Percentiles rank a stretch among this genome's conserved stretches.
Conservation (phyloP, 169 alveolate genomes). For the Perkinsus chesapeaki region DNA sequence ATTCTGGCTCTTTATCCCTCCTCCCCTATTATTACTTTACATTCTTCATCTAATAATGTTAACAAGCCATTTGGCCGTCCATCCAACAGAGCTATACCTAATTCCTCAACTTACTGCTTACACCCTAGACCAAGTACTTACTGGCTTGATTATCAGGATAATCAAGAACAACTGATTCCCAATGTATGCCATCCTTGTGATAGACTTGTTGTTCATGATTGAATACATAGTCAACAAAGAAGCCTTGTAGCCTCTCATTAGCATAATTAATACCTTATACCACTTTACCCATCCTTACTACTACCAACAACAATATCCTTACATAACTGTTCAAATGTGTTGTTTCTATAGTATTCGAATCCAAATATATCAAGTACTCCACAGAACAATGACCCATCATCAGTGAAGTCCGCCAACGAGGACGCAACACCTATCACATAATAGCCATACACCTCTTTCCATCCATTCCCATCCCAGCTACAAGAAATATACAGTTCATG, state of each 20-base stretch:
- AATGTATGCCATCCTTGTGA: conserved; percentile 59
- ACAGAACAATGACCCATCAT: conserved; percentile 37
- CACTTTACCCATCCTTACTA: background rate
- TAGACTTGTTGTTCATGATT: conserved; percentile 66
- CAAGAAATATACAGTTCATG: no score
- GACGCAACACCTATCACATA: background rate
- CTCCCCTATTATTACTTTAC: conserved; percentile 16
- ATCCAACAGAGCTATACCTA: conserved; percentile 62
- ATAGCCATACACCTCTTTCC: background rate
- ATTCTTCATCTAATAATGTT: conserved; percentile 39
- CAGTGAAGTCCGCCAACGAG: background rate
- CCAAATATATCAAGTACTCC: conserved; percentile 78
- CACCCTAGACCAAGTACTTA: background rate
- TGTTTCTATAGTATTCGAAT: conserved; percentile 68
- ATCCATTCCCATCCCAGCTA: no score
- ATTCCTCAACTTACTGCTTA: conserved; percentile 38
- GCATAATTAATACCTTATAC: conserved; percentile 54
- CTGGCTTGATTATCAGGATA: background rate
- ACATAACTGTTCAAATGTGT: conserved; percentile 71
- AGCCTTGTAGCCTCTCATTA: conserved; percentile 74
- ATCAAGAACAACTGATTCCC: conserved; percentile 49
- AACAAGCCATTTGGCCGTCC: conserved; percentile 22
- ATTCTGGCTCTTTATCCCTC: no score
- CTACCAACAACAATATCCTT: background rate
- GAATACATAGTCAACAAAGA: conserved; percentile 71